Percentiles rank a stretch among this genome's conserved stretches.
Evolutionary conservation across 495 filamentous ascomycete genomes (phyloP).

Genomic region (Hypoxylon intermedium): DNA sequence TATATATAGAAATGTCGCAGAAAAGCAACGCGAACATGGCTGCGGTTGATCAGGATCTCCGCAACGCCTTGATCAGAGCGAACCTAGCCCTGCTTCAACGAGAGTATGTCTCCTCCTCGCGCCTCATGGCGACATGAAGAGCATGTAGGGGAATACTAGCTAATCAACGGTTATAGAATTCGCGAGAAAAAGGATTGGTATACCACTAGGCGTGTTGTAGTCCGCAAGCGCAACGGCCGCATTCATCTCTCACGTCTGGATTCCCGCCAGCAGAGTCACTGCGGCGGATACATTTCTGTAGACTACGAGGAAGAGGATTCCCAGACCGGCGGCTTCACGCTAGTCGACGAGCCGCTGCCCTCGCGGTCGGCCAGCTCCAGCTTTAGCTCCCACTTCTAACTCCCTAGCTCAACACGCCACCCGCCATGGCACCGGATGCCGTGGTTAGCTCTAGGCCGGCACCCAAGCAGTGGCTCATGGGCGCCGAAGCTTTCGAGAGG

Average conservation of each 20-base stretch:
- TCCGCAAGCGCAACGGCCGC: constrained; percentile 38
- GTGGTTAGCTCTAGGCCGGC: background rate
- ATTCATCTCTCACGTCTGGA: constrained; percentile 36
- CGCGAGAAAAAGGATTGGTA: constrained; percentile 38
- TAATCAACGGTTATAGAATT: constrained; percentile 13
- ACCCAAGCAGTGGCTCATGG: constrained; percentile 46
- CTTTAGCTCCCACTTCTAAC: constrained; percentile 22
- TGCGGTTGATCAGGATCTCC: constrained; percentile 29
- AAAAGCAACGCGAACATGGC: constrained; percentile 11
- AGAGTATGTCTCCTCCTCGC: constrained; percentile 22
- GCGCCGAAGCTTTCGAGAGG: constrained; percentile 58
- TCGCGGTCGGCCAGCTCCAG: constrained; percentile 21
- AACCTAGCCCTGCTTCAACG: constrained; percentile 35
- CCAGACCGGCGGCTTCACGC: constrained; percentile 24
- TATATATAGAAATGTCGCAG: constrained; percentile 18
- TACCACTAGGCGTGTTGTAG: constrained; percentile 29
- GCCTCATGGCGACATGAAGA: background rate
- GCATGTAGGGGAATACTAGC: background rate
- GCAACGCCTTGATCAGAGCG: constrained; percentile 33
- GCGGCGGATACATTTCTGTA: constrained; percentile 16
- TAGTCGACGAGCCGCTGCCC: constrained; percentile 20
- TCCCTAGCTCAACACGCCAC: background rate
- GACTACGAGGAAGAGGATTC: constrained; percentile 23
- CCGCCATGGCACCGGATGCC: constrained; percentile 22
- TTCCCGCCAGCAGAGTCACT: constrained; percentile 10